Evolutionary conservation across 2,329 filamentous ascomycete species (phyloP).

Genomic region (Neurospora sp.): DNA sequence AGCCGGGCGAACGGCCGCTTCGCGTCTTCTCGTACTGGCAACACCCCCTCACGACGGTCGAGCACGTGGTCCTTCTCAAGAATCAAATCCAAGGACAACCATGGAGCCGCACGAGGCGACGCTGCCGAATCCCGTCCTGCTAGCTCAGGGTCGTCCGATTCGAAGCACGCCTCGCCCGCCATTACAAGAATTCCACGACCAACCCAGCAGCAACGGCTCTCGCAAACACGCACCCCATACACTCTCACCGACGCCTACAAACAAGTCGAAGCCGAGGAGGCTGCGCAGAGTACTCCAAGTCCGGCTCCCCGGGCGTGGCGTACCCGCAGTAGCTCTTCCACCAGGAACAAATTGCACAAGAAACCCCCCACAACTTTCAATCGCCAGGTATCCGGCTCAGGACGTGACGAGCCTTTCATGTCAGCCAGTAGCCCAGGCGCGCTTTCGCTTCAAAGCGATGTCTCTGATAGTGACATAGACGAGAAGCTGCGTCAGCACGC

Average conservation of each 20-base stretch:
- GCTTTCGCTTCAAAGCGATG: slow-evolving; percentile 13
- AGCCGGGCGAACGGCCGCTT: slow-evolving; percentile 17
- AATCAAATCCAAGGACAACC: slow-evolving; percentile 14
- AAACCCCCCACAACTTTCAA: slow-evolving; percentile 13
- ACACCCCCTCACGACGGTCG: slow-evolving; percentile 28
- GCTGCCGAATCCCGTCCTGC: slow-evolving; percentile 12
- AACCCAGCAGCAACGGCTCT: slow-evolving; percentile 8
- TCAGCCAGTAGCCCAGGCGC: slow-evolving; percentile 9
- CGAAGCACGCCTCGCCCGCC: slow-evolving; percentile 10
- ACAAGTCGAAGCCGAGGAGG: slow-evolving; percentile 25
- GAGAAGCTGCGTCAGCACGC: slow-evolving; percentile 21
- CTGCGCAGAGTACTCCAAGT: slow-evolving; percentile 37
- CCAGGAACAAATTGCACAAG: background rate
- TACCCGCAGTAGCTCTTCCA: slow-evolving; percentile 1
- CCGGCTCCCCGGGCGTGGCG: slow-evolving; percentile 39
- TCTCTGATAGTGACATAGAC: slow-evolving; percentile 23
- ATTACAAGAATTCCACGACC: slow-evolving; percentile 22
- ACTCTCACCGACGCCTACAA: slow-evolving; percentile 33
- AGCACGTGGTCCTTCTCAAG: slow-evolving; percentile 27
- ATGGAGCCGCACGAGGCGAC: slow-evolving; percentile 1
- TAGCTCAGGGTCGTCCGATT: slow-evolving; percentile 17
- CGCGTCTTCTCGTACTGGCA: slow-evolving; percentile 26
- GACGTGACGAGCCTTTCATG: slow-evolving; percentile 9
- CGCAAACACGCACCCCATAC: slow-evolving; percentile 21
- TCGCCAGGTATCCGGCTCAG: slow-evolving; percentile 19